Evolutionary conservation across 1,284 basidiomycete species (phyloP).

Genomic region (Mycena citricolor): DNA sequence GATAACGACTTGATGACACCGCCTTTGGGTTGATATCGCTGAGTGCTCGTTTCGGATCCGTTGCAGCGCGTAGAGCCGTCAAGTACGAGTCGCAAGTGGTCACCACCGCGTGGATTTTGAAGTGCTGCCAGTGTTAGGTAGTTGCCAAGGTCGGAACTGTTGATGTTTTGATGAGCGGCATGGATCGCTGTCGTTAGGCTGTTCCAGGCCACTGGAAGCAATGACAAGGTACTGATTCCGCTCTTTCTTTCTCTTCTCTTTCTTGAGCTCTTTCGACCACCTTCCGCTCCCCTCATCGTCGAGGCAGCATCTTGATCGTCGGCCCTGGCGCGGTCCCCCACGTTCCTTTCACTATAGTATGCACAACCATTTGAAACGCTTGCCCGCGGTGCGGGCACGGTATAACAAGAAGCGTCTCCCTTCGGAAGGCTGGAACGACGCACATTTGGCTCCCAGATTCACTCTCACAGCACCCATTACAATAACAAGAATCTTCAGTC

Average conservation of each 20-base stretch:
- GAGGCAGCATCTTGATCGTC: conserved; percentile 13
- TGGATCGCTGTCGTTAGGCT: conserved; percentile 4
- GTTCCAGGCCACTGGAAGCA: neutral
- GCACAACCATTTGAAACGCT: conserved; percentile 12
- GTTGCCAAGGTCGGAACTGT: no score
- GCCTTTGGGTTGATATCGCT: no score
- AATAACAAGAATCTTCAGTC: conserved; percentile 3
- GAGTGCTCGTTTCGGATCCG: no score
- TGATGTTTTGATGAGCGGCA: no score
- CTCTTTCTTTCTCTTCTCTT: conserved; percentile 6
- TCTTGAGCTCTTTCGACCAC: conserved; percentile 1
- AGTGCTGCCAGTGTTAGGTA: no score
- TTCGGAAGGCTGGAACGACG: conserved; percentile 7
- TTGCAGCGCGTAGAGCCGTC: no score
- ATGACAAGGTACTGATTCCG: neutral
- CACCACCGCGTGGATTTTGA: no score
- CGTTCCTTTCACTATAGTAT: conserved; percentile 21
- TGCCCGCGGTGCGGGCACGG: conserved; percentile 16
- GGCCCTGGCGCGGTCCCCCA: conserved; percentile 20
- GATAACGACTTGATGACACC: no score
- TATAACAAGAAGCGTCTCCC: conserved; percentile 17
- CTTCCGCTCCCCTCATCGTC: neutral
- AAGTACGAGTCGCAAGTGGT: no score
- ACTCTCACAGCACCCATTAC: conserved; percentile 8
- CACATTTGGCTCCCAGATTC: neutral